A percentile compares a stretch with the other conserved stretches of the same genome.
phyloP scores from a whole-genome alignment of 139 green algal genomes.

The Haematococcus lacustris region DNA sequence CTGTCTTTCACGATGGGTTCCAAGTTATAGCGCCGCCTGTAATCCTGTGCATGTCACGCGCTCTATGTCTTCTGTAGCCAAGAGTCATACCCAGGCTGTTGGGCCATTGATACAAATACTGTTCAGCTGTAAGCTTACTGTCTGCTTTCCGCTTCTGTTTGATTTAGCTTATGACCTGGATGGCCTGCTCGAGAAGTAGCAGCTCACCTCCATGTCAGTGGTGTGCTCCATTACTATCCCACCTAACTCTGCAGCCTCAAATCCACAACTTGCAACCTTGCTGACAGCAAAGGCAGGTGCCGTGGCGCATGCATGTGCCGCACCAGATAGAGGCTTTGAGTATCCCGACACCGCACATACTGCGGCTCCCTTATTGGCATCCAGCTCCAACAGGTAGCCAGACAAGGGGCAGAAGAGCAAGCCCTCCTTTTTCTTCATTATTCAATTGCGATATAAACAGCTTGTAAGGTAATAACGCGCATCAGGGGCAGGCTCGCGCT shows the following conservation, averaged over 20 bases:
- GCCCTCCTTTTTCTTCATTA: too few relatives aligned
- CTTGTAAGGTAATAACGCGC: too few relatives aligned
- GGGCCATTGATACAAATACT: neutral
- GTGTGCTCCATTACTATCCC: conserved; percentile 10
- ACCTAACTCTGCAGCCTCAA: conserved; percentile 13
- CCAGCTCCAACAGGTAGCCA: conserved; percentile 41
- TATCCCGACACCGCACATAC: conserved; percentile 37
- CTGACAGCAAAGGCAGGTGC: neutral
- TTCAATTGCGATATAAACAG: too few relatives aligned
- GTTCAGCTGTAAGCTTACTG: neutral
- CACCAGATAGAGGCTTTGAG: conserved; percentile 29
- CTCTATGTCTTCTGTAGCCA: neutral
- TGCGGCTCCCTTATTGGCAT: conserved; percentile 26
- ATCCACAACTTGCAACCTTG: neutral
- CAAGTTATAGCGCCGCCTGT: conserved; percentile 54
- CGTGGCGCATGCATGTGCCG: neutral
- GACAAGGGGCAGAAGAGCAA: conserved; percentile 33
- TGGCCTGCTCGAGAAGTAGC: neutral
- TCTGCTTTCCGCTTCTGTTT: neutral
- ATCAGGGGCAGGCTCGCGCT: too few relatives aligned
- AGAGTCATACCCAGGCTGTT: neutral
- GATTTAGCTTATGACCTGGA: neutral
- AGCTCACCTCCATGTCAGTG: conserved; percentile 26
- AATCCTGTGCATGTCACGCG: conserved; percentile 37
- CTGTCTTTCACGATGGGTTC: conserved; percentile 66